A percentile compares a stretch with the other conserved stretches of the same genome.
Evolutionary conservation across 2,329 filamentous ascomycete genomes (phyloP).

Genomic region (Hymenoscyphus salicellus): DNA sequence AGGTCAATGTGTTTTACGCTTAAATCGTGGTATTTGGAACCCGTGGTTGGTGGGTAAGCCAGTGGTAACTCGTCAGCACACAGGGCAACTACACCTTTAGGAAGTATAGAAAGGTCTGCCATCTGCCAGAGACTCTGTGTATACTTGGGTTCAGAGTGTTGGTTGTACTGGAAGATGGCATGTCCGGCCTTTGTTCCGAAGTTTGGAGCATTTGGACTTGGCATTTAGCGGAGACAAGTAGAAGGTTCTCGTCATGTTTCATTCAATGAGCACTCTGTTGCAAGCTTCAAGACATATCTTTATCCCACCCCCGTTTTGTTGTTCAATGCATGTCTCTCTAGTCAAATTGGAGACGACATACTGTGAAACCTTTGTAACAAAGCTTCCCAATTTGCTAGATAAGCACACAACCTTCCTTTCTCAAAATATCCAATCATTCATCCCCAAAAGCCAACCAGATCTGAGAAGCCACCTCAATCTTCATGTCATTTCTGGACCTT

Average conservation of each 20-base stretch:
- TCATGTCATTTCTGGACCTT: neutral
- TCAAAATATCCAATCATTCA: neutral
- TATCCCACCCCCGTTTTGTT: neutral
- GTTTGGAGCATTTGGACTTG: neutral
- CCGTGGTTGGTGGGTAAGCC: too few species aligned
- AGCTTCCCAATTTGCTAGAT: neutral
- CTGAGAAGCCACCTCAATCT: neutral
- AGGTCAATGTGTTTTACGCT: too few species aligned
- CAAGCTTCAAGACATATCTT: neutral
- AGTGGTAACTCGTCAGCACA: too few species aligned
- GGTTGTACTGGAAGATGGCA: neutral
- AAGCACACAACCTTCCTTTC: neutral
- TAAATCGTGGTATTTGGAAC: too few species aligned
- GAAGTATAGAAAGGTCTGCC: neutral
- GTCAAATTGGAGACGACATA: neutral
- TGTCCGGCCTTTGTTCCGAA: neutral
- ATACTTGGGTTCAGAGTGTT: neutral
- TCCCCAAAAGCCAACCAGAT: neutral
- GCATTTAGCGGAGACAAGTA: neutral
- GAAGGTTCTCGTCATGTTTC: neutral
- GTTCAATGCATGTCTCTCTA: neutral
- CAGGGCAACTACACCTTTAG: too few species aligned
- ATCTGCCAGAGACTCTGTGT: neutral
- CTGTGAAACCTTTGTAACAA: neutral
- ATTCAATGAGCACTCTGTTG: neutral